Conservation (phyloP, 1,139 yeast genomes). For the Protomyces inundatus region DNA sequence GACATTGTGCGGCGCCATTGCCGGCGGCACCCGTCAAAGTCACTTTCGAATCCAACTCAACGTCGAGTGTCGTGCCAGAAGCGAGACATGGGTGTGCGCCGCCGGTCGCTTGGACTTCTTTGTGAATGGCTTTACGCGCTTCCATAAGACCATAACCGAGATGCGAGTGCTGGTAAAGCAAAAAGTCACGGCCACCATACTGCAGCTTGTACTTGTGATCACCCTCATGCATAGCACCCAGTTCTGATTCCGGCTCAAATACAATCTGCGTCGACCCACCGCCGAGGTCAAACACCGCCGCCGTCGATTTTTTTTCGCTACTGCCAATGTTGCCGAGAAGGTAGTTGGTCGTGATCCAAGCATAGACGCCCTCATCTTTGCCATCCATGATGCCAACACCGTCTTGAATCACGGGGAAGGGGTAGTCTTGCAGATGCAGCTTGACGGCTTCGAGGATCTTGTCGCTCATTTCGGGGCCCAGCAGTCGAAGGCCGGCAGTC, state of each 20-base stretch:
- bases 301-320: conserved; percentile 58
- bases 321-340: conserved; percentile 86
- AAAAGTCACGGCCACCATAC: conserved; percentile 75
- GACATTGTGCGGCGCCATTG: conserved; percentile 68
- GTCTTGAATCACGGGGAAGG: conserved; percentile 85
- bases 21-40: conserved; percentile 69
- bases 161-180: conserved; percentile 90
- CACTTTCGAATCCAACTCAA: conserved; percentile 44
- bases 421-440: conserved; percentile 66
- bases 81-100: conserved; percentile 76
- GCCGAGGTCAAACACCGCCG: conserved; percentile 95
- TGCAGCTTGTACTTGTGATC: conserved; percentile 77
- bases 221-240: conserved; percentile 51
- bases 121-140: conserved; percentile 79
- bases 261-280: conserved; percentile 99
- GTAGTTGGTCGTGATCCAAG: conserved; percentile 96
- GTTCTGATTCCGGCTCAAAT: conserved; percentile 72
- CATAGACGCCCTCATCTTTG: conserved; percentile 95
- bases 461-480: conserved; percentile 68
- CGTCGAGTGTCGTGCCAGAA: conserved; percentile 54
- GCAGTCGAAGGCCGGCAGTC: conserved; percentile 88
- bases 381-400: conserved; percentile 94
- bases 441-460: conserved; percentile 72
- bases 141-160: conserved; percentile 93
- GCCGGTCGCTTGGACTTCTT: conserved; percentile 51